Evolutionary conservation across 2,329 filamentous ascomycete species (phyloP).

Genomic region (Achaetomium macrosporum): DNA sequence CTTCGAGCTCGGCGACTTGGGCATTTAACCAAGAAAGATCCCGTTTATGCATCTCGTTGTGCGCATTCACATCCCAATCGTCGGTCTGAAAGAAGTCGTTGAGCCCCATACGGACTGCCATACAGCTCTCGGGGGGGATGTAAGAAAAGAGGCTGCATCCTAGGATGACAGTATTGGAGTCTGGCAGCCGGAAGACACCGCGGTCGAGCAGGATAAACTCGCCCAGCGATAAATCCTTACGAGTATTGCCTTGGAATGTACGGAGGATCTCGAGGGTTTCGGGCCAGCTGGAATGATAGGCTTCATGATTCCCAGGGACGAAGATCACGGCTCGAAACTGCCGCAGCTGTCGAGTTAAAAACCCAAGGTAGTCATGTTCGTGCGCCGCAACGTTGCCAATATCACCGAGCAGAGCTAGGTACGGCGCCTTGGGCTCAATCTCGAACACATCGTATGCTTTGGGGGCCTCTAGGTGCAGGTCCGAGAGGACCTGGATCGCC

Average conservation of each 20-base stretch:
- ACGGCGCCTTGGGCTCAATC: conserved; percentile 41
- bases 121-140: conserved; percentile 28
- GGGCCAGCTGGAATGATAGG: conserved; percentile 39
- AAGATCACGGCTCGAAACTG: conserved; percentile 47
- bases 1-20: conserved; percentile 15
- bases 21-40: conserved; percentile 27
- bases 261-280: conserved; percentile 27
- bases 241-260: conserved; percentile 29
- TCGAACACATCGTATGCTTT: conserved; percentile 45
- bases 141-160: conserved; percentile 40
- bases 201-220: conserved; percentile 38
- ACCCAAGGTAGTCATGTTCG: conserved; percentile 39
- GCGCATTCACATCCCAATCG: conserved; percentile 22
- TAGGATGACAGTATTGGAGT: conserved; percentile 33
- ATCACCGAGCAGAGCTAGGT: conserved; percentile 52
- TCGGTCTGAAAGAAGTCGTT: conserved; percentile 39
- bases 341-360: conserved; percentile 42
- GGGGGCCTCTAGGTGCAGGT: conserved; percentile 50
- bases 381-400: conserved; percentile 42
- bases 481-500: conserved; percentile 46
- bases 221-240: conserved; percentile 27
- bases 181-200: conserved; percentile 33
- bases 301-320: conserved; percentile 52
- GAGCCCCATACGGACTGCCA: conserved; percentile 31
- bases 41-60: conserved; percentile 21